Percentiles rank a stretch among this genome's conserved stretches.
Evolutionary conservation across 306 rosid species (phyloP).

Genomic region (Comarum palustre): DNA sequence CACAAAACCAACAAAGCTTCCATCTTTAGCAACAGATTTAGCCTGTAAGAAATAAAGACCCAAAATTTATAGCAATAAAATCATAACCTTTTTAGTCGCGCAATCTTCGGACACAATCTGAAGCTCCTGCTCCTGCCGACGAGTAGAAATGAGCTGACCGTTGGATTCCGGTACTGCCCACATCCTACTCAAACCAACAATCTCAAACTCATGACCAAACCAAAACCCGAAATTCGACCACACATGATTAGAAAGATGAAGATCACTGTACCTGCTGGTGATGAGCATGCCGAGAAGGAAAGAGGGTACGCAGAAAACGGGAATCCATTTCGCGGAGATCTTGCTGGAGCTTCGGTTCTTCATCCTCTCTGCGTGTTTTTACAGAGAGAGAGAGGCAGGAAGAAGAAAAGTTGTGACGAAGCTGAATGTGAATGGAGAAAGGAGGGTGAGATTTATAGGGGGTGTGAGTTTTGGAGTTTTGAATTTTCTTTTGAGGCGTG

Average conservation of each 20-base stretch:
- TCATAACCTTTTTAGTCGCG: conserved; percentile 43
- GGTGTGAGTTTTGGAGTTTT: not conserved
- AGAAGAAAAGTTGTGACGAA: not conserved
- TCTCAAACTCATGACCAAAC: not conserved
- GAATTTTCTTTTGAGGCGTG: not conserved
- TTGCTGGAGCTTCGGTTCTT: conserved; percentile 56
- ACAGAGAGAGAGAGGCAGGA: not conserved
- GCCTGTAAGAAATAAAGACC: not conserved
- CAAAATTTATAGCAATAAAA: not conserved
- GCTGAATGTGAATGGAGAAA: too few species aligned
- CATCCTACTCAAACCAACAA: conserved; percentile 39
- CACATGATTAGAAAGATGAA: too few species aligned
- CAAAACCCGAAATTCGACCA: conserved; percentile 13
- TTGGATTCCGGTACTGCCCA: conserved; percentile 68
- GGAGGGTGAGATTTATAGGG: not conserved
- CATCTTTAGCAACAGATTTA: not conserved
- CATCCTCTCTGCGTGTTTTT: conserved; percentile 33
- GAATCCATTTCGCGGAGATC: conserved; percentile 80
- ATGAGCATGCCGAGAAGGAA: conserved; percentile 78
- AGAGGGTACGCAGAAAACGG: conserved; percentile 67
- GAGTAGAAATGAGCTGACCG: conserved; percentile 54
- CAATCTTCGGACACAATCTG: conserved; percentile 68
- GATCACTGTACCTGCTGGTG: conserved; percentile 56
- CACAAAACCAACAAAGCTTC: conserved; percentile 3
- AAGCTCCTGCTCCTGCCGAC: conserved; percentile 62